Conservation (phyloP, 305 asterid species). For the Fraxinus sp. region DNA sequence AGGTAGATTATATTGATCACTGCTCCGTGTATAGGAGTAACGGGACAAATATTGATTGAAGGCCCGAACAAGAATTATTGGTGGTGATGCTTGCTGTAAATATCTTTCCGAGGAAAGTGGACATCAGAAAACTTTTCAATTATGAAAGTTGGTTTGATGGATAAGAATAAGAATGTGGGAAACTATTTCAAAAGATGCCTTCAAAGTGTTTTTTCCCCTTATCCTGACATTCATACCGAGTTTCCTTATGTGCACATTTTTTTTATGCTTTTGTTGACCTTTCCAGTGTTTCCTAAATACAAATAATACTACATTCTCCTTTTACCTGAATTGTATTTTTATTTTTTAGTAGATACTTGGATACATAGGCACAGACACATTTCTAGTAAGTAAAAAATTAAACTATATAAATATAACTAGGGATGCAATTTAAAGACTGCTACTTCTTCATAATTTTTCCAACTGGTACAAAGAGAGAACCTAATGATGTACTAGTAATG, state of each 20-base stretch:
- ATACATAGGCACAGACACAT: constrained; percentile 1
- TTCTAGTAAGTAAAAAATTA: constrained; percentile 9
- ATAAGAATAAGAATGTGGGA: not conserved
- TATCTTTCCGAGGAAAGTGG: not conserved
- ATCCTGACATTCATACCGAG: not conserved
- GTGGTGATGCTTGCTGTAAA: not conserved
- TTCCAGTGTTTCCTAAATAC: not conserved
- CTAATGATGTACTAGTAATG: not conserved
- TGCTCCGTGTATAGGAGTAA: not conserved
- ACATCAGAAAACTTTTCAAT: not conserved
- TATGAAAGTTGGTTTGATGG: not conserved
- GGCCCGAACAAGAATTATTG: not conserved
- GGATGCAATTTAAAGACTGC: not conserved
- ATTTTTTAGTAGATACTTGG: not conserved
- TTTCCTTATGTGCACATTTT: constrained; percentile 1
- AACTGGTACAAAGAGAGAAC: not conserved
- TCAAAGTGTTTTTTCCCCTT: not conserved
- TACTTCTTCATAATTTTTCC: constrained; percentile 6
- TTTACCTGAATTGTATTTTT: not conserved
- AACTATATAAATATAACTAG: not conserved
- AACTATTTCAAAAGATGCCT: not conserved
- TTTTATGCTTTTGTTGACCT: constrained; percentile 5
- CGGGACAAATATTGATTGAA: not conserved
- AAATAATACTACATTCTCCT: not conserved
- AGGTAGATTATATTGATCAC: not conserved